Base-by-base conservation (phyloP, 2,329 filamentous ascomycete species). In the Metarhizium robertsii region DNA sequence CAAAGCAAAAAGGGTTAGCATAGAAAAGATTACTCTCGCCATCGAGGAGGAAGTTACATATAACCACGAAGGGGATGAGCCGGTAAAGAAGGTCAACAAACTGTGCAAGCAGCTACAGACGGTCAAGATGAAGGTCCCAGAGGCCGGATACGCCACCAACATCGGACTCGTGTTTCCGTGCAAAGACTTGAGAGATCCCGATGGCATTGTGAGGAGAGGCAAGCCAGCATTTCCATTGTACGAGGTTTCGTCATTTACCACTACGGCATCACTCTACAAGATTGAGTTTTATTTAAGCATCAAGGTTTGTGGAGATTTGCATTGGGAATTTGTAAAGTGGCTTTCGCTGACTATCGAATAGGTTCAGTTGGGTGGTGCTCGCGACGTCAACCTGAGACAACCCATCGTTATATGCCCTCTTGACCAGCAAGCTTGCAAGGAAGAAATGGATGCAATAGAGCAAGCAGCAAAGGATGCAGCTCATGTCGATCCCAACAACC, bases 11-110 rank as follows among this genome's bases (percentile, higher is more conserved):
- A 89, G 89, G 67, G 92, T 97, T 53, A 92, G 90, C 47, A 95
- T 99, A 66, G 87, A 92, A 66, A 94, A 94, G 66, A 94, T 99
- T 62, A 96, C 91, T 1, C 85, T 97, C 46, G 84, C 85, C 13
- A 95, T 99, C 63, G 94, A 97, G 67, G 94, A 99, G 71, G 92
- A 97, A 68, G 95, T 97, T 57, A 95, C 94, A n/a, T 99, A 89
- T 73, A 97, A 99, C 62, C 94, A 94, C 34, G 92, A 97, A 71
- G 94, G 94, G 51, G 94, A 97, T 66, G 94, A 97, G 68, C 91
- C 92, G 32, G 88, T 88, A 36, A 89, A 90, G 61, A 96, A 95
- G 71, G 77, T 90, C 62, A 96, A 95, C 71, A 88, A 86, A 55
- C 76, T 99, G 61, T 86, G 88, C 30, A 94, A 91, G 69, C 88